phyloP scores from a whole-genome alignment of 768 basidiomycete genomes.

The Mrakia frigida region DNA sequence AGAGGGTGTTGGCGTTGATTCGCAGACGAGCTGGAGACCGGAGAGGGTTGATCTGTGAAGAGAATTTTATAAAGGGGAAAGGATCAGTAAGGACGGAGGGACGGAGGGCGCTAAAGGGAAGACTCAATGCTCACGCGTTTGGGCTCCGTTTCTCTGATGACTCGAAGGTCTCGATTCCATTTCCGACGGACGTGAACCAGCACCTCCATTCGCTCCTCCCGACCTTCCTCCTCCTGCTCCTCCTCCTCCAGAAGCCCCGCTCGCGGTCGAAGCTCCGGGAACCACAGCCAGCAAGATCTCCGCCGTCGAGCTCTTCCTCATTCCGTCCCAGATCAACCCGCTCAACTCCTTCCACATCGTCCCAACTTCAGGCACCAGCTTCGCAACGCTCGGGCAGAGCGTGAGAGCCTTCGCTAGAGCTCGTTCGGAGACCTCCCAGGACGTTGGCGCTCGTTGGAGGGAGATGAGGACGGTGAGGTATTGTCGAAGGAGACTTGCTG shows the following conservation, averaged over 20 bases:
- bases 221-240: background rate
- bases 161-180: background rate
- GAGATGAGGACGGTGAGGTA: constrained; percentile 19
- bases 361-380: constrained; percentile 18
- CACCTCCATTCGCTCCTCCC: background rate
- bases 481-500: constrained; percentile 10
- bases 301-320: constrained; percentile 16
- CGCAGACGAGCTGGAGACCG: background rate
- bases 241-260: background rate
- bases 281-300: constrained; percentile 15
- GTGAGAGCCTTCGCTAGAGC: constrained; percentile 25
- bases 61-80: background rate
- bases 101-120: background rate
- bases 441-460: constrained; percentile 17
- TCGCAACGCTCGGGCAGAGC: constrained; percentile 18
- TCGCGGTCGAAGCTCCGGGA: background rate
- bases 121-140: background rate
- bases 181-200: no score
- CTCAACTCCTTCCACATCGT: constrained; percentile 8
- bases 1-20: background rate
- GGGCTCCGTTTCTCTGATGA: background rate
- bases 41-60: background rate
- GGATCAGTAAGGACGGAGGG: background rate
- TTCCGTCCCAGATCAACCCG: constrained; percentile 14
- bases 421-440: constrained; percentile 28